These are phyloP conservation scores for Pleurotus eryngii DNA, from an alignment of 768 basidiomycete genomes.

Conservation along the genomic window DNA sequence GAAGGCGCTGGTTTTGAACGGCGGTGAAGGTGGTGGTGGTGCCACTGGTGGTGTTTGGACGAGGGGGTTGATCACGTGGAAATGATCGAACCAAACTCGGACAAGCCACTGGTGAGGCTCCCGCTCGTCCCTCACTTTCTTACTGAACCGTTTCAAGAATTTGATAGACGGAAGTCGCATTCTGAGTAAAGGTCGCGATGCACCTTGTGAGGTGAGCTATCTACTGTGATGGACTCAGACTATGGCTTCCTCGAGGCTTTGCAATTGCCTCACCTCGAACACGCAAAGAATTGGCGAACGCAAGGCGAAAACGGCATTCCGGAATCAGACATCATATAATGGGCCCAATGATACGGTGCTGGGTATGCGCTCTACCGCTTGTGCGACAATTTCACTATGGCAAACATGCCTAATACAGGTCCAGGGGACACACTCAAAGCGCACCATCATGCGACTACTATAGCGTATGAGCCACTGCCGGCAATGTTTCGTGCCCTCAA, in stretches of 20 bases:
- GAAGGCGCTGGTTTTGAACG: constrained; percentile 12
- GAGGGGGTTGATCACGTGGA: constrained; percentile 11
- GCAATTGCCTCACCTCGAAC: neutral
- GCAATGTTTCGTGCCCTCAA: too few species aligned
- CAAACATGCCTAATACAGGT: too few species aligned
- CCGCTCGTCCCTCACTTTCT: constrained; percentile 18
- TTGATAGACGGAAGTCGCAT: constrained; percentile 16
- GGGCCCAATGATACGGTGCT: too few species aligned
- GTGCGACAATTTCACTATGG: too few species aligned
- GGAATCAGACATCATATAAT: too few species aligned
- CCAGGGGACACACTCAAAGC: too few species aligned
- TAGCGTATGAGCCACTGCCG: too few species aligned
- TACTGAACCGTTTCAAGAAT: constrained; percentile 20
- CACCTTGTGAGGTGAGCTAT: neutral
- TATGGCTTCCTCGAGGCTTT: constrained; percentile 7
- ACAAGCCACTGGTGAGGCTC: neutral
- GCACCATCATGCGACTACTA: too few species aligned
- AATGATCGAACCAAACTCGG: neutral
- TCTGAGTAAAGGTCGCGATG: neutral
- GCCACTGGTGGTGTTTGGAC: neutral
- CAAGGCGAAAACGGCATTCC: too few species aligned
- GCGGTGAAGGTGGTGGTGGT: constrained; percentile 16
- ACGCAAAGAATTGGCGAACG: too few species aligned
- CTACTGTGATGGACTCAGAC: neutral
- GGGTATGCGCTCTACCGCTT: too few species aligned